These are phyloP conservation scores for Arthrinium phaeospermum DNA, from an alignment of 2,329 filamentous ascomycete genomes.

Conservation along the genomic window DNA sequence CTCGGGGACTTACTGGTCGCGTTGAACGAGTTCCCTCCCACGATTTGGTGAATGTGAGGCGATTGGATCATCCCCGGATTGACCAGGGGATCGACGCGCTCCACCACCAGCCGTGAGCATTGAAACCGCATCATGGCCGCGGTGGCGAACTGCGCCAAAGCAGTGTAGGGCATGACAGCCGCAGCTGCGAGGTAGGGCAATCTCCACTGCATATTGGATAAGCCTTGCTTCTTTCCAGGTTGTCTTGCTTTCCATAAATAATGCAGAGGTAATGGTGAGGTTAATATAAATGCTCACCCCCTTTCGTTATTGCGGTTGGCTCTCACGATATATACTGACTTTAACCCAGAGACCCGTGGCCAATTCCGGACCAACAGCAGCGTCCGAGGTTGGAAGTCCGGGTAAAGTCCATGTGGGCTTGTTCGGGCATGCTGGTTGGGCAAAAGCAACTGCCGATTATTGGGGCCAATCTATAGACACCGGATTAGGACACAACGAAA, in stretches of 20 bases:
- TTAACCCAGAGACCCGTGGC: background rate
- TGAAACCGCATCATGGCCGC: constrained; percentile 41
- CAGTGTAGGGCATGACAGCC: constrained; percentile 31
- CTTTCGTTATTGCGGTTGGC: background rate
- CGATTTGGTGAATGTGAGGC: constrained; percentile 40
- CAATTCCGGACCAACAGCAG: background rate
- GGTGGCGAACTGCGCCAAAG: constrained; percentile 35
- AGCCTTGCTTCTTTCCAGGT: background rate
- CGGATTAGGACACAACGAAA: background rate
- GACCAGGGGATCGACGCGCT: constrained; percentile 40
- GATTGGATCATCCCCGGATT: constrained; percentile 38
- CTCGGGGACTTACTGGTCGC: constrained; percentile 24
- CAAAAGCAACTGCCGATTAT: background rate
- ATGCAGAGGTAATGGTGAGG: background rate
- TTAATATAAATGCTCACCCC: background rate
- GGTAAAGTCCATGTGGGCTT: background rate
- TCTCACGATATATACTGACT: background rate
- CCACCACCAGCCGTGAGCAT: constrained; percentile 43
- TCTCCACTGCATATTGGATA: constrained; percentile 37
- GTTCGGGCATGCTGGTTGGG: background rate
- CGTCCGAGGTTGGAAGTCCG: background rate
- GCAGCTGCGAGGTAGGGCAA: constrained; percentile 35
- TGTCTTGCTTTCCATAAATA: background rate
- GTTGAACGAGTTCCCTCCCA: constrained; percentile 40
- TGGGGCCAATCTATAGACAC: background rate